These are phyloP conservation scores for Fusarium abutilonis DNA, from an alignment of 2,329 filamentous ascomycete genomes.

Conservation along the genomic window DNA sequence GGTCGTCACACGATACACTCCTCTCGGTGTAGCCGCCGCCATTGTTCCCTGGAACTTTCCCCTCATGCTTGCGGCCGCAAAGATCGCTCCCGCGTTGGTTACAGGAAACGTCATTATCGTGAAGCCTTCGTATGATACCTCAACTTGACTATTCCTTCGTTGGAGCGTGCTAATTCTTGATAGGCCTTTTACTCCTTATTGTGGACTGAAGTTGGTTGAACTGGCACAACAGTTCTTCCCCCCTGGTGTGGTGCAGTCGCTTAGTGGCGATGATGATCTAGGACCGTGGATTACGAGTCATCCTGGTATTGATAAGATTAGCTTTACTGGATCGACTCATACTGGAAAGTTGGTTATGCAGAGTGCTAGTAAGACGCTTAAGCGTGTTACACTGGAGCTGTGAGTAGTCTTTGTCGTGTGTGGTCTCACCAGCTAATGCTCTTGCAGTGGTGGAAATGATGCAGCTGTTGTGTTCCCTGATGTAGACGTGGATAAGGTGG, in stretches of 20 bases:
- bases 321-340: constrained; percentile 69
- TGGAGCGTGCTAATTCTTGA: fast-evolving
- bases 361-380: constrained; percentile 65
- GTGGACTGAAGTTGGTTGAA: constrained; percentile 68
- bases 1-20: constrained; percentile 50
- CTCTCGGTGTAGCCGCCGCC: constrained; percentile 56
- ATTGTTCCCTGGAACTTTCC: constrained; percentile 69
- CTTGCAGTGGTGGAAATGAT: constrained; percentile 62
- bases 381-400: constrained; percentile 69
- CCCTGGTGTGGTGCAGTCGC: constrained; percentile 68
- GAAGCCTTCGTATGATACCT: constrained; percentile 58
- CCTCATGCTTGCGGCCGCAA: constrained; percentile 61
- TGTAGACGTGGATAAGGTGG: constrained; percentile 58
- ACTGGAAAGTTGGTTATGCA: constrained; percentile 71
- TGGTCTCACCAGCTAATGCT: constrained; percentile 30
- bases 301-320: constrained; percentile 68
- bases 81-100: constrained; percentile 65
- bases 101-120: constrained; percentile 66
- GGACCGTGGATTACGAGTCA: constrained; percentile 69
- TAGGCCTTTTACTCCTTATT: constrained; percentile 65
- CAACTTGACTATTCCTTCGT: fast-evolving
- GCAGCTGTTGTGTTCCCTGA: constrained; percentile 68
- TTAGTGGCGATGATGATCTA: constrained; percentile 69
- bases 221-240: constrained; percentile 67
- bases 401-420: background rate